phyloP scores from a whole-genome alignment of 2,329 filamentous ascomycete genomes.

The Sphaerulina populicola region DNA sequence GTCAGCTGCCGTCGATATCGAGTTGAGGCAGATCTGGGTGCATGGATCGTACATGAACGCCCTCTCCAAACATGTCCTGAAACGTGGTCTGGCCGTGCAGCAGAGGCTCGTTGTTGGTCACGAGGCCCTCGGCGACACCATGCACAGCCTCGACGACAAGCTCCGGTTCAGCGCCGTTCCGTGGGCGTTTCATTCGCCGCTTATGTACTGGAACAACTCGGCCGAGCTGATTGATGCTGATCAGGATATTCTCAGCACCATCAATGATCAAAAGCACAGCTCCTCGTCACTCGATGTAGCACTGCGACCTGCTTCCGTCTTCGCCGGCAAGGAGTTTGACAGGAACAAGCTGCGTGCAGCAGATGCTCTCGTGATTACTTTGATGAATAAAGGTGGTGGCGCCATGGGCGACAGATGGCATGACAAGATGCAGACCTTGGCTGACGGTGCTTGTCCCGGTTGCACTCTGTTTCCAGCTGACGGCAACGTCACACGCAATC shows the following conservation, averaged over 20 bases:
- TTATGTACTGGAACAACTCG: constrained; percentile 71
- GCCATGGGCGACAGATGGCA: constrained; percentile 60
- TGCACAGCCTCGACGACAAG: constrained; percentile 22
- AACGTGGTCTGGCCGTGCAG: constrained; percentile 61
- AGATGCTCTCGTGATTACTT: constrained; percentile 68
- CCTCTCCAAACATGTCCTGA: constrained; percentile 56
- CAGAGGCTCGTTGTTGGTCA: constrained; percentile 58
- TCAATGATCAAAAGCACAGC: constrained; percentile 56
- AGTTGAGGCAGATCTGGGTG: constrained; percentile 74
- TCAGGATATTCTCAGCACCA: constrained; percentile 56
- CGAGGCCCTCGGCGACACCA: constrained; percentile 19
- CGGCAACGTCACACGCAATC: constrained; percentile 47
- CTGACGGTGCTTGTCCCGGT: constrained; percentile 42
- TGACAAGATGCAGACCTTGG: constrained; percentile 48
- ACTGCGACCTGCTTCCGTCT: constrained; percentile 67
- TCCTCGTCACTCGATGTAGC: constrained; percentile 65
- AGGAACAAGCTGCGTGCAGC: constrained; percentile 60
- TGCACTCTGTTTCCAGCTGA: constrained; percentile 60
- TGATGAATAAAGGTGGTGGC: constrained; percentile 60
- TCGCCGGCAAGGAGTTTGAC: constrained; percentile 70
- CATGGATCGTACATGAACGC: constrained; percentile 75
- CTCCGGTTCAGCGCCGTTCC: constrained; percentile 37
- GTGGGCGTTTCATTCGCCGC: constrained; percentile 74
- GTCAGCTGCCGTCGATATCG: constrained; percentile 56
- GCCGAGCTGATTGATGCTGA: constrained; percentile 53